Evolutionary conservation across 2,329 filamentous ascomycete genomes (phyloP), one percentile per base, ranked within the genome.

Genomic region (Venturia carpophila): DNA sequence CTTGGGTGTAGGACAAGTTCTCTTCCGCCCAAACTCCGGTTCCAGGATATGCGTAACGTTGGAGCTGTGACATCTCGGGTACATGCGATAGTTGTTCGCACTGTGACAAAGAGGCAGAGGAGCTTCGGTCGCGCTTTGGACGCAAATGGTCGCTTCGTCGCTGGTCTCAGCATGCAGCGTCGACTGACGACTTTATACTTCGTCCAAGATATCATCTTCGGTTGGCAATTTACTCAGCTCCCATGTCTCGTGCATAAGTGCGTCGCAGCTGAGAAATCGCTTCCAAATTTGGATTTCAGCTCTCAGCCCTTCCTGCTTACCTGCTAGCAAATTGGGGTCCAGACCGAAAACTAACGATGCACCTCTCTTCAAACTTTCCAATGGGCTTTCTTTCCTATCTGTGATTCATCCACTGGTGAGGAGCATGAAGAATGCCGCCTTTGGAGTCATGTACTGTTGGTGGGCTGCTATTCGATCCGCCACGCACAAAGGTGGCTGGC

Each of bases 41-140:
- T 30, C 74, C 74, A 19, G 71, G 64, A 69, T 80, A 80, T 43
- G 71, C 69, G 67, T 73, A 77, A 68, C 76, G 80, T 64, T 74
- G 67, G 3, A 78, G 71, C 43, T 75, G 68, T 10, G 75, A 74
- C 73, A 78, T 78, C 3, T 37, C n/a, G 27, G 15, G 6, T 19
- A 27, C 7, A 27, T 27, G 21, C 47, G 47, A 10, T 52, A 21
- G 21, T 27, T 27, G 21, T 52, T 21, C 24, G 27, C 24, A 52
- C 21, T 52, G 47, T 6, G 39, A 41, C 21, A 27, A 49, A 27
- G 21, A 27, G 21, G 11, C n/a, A 13, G 47, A 49, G 1, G 7
- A 5, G 11, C 10, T 49, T 27, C 4, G 24, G 11, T 11, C 13
- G n/a, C n/a, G n/a, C n/a, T n/a, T n/a, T n/a, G n/a, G n/a, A n/a